Percentiles rank a stretch among this genome's conserved stretches.
Evolutionary conservation across 495 filamentous ascomycete genomes (phyloP).

Genomic region (Lasiosphaeria ovina): DNA sequence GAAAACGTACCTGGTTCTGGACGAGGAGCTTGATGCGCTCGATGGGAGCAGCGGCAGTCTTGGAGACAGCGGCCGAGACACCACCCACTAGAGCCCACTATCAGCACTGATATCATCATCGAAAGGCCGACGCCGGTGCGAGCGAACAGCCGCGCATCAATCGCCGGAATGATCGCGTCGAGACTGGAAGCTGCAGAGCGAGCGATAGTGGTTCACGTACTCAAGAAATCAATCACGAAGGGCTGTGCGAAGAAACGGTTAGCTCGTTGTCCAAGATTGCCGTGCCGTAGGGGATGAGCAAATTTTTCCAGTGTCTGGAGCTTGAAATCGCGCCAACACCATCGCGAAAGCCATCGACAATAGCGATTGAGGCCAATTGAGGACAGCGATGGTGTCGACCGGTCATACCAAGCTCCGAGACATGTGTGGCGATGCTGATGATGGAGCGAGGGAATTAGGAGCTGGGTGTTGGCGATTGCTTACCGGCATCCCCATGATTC

Average conservation of each 20-base stretch:
- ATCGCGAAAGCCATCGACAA: slow-evolving; percentile 18
- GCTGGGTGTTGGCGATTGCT: slow-evolving; percentile 31
- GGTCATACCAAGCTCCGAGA: slow-evolving; percentile 14
- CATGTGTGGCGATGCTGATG: slow-evolving; percentile 10
- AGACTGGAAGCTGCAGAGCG: slow-evolving; percentile 6
- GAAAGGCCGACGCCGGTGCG: slow-evolving; percentile 36
- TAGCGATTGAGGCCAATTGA: slow-evolving; percentile 29
- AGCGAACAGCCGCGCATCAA: slow-evolving; percentile 28
- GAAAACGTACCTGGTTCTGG: slow-evolving; percentile 93
- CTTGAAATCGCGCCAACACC: slow-evolving; percentile 12
- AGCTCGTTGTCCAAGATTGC: neutral
- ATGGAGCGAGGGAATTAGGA: slow-evolving; percentile 35
- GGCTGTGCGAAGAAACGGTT: slow-evolving; percentile 33
- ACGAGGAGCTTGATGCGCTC: slow-evolving; percentile 99
- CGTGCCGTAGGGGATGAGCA: neutral
- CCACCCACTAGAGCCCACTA: slow-evolving; percentile 77
- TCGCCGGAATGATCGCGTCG: neutral
- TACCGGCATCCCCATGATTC: slow-evolving; percentile 88
- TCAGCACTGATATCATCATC: slow-evolving; percentile 21
- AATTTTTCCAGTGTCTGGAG: slow-evolving; percentile 5
- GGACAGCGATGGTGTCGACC: slow-evolving; percentile 21
- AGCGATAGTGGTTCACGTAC: slow-evolving; percentile 59
- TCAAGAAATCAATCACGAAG: slow-evolving; percentile 94
- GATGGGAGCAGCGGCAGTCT: slow-evolving; percentile 99
- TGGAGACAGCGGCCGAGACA: slow-evolving; percentile 99